Evolutionary conservation across 306 rosid species (phyloP).

Genomic region (Castanea mollissima): DNA sequence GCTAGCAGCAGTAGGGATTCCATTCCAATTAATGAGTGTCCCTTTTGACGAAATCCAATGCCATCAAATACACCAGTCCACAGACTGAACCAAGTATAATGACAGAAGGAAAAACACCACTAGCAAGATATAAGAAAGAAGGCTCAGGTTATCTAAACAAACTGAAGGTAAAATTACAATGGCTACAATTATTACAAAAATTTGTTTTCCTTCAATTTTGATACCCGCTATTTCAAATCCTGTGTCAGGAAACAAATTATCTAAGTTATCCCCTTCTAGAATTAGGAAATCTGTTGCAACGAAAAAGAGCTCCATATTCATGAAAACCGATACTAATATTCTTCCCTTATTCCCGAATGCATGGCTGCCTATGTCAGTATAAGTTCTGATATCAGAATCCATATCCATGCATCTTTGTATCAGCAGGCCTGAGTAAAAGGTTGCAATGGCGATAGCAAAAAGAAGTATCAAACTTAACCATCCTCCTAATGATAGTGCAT

Average conservation of each 20-base stretch:
- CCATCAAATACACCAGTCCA: slow-evolving; percentile 65
- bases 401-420: slow-evolving; percentile 54
- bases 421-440: slow-evolving; percentile 54
- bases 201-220: slow-evolving; percentile 36
- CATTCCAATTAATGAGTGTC: slow-evolving; percentile 45
- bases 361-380: slow-evolving; percentile 45
- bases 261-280: slow-evolving; percentile 75
- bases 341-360: slow-evolving; percentile 51
- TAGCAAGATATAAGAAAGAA: slow-evolving; percentile 76
- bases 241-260: slow-evolving; percentile 41
- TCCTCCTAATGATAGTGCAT: slow-evolving; percentile 82
- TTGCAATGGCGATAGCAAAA: slow-evolving; percentile 23
- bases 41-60: slow-evolving; percentile 56
- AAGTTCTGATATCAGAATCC: slow-evolving; percentile 37
- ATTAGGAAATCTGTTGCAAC: slow-evolving; percentile 77
- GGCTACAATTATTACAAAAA: slow-evolving; percentile 53
- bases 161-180: slow-evolving; percentile 63
- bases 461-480: slow-evolving; percentile 46
- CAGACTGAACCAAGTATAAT: slow-evolving; percentile 53
- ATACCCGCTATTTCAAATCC: slow-evolving; percentile 43
- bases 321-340: slow-evolving; percentile 29
- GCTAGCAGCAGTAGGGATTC: slow-evolving; percentile 65
- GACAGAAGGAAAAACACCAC: slow-evolving; percentile 70
- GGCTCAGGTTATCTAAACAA: slow-evolving; percentile 68
- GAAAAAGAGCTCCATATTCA: slow-evolving; percentile 69